Evolutionary conservation across 805 yeast species (phyloP).

Genomic region (Saccharomyces jurei): DNA sequence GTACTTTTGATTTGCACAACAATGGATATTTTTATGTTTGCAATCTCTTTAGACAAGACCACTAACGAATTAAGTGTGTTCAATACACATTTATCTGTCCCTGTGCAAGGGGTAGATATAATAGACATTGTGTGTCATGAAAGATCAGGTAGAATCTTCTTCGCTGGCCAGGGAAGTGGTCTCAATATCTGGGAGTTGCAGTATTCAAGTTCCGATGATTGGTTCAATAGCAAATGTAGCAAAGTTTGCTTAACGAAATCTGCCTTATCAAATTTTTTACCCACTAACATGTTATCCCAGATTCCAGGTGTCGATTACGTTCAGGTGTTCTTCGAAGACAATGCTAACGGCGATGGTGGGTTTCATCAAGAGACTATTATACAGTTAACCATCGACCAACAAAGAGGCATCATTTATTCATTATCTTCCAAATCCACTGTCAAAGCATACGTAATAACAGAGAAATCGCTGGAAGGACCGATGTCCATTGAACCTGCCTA

Average conservation of each 20-base stretch:
- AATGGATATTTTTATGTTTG: slow-evolving; percentile 66
- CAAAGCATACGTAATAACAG: slow-evolving; percentile 56
- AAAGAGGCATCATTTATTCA: slow-evolving; percentile 70
- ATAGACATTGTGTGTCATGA: slow-evolving; percentile 52
- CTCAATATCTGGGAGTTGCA: slow-evolving; percentile 78
- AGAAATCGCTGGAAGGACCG: slow-evolving; percentile 37
- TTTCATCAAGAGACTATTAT: slow-evolving; percentile 47
- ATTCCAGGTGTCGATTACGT: slow-evolving; percentile 33
- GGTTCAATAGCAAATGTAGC: slow-evolving; percentile 77
- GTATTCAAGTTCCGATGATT: slow-evolving; percentile 74
- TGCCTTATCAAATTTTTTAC: slow-evolving; percentile 45
- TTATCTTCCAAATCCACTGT: slow-evolving; percentile 76
- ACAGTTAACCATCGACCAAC: slow-evolving; percentile 65
- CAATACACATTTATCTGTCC: slow-evolving; percentile 75
- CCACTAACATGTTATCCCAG: slow-evolving; percentile 30
- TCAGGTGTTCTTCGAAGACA: slow-evolving; percentile 31
- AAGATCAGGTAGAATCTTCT: slow-evolving; percentile 69
- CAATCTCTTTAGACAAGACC: slow-evolving; percentile 46
- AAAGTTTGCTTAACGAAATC: slow-evolving; percentile 76
- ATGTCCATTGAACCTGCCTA: slow-evolving; percentile 31
- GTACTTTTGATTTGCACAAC: slow-evolving; percentile 74
- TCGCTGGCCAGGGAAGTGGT: slow-evolving; percentile 75
- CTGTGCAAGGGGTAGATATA: slow-evolving; percentile 70
- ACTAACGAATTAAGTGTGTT: slow-evolving; percentile 54
- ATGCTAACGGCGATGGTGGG: slow-evolving; percentile 16